phyloP scores from a whole-genome alignment of 495 filamentous ascomycete genomes.

The Monascus purpureus region DNA sequence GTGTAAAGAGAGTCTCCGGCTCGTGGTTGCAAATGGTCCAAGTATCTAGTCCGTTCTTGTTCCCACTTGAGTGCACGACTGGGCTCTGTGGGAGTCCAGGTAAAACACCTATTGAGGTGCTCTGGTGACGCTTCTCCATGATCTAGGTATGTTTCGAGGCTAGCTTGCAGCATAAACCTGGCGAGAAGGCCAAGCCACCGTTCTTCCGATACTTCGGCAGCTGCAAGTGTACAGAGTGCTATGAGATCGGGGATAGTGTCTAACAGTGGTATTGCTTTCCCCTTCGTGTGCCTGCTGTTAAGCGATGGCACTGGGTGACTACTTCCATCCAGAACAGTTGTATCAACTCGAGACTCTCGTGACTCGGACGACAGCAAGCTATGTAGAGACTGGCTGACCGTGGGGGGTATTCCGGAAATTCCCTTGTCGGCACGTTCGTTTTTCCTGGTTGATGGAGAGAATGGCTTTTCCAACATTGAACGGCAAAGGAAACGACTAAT shows the following conservation, averaged over 20 bases:
- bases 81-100: constrained; percentile 11
- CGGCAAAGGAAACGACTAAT: constrained; percentile 3
- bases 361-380: not conserved
- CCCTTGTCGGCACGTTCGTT: not conserved
- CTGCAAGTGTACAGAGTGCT: constrained; percentile 26
- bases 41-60: constrained; percentile 4
- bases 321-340: not conserved
- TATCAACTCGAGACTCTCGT: not conserved
- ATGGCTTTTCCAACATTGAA: too few species aligned
- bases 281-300: not conserved
- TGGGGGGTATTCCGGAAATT: not conserved
- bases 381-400: not conserved
- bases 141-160: constrained; percentile 30
- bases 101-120: constrained; percentile 11
- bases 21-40: constrained; percentile 5
- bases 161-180: constrained; percentile 36
- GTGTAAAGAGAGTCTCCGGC: constrained; percentile 2
- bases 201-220: constrained; percentile 7
- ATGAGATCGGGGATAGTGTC: constrained; percentile 34
- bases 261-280: constrained; percentile 12
- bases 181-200: constrained; percentile 31
- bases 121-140: constrained; percentile 11
- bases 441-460: too few species aligned
- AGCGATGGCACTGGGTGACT: not conserved
- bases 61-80: constrained; percentile 5